Base-by-base conservation (phyloP, 345 rosid genomes). In the Aethionema arabicum region DNA sequence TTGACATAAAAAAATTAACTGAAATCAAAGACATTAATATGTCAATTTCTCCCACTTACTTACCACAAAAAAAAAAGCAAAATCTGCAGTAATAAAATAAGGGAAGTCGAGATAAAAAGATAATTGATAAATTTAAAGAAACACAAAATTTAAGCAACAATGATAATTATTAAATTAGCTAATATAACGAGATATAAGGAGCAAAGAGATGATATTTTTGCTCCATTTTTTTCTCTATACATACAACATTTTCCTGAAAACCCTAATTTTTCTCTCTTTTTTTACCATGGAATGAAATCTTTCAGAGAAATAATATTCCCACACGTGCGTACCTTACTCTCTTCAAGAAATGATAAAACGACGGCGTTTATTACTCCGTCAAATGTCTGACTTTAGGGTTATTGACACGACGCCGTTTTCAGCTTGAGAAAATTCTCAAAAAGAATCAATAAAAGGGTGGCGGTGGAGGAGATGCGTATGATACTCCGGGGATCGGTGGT, bases 391-490 rank as follows among this genome's bases (percentile, higher is more conserved):
- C 27, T 21, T 6, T 8, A 2, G 65, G 7, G 65, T n/a, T 21
- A 35, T 5, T 62, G 50, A 66, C 6, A 45, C 67, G 73, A 68
- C 73, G 38, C 0, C 67, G 62, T 68, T 68, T 56, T 29, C 50
- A 35, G 49, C 3, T 56, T 62, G 58, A 52, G 55, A 48, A 15
- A n/a, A 9, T 41, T 35, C 32, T 55, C 12, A 78, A 80, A 80
- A 85, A 78, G 77, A 87, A 85, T 92, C 82, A 92, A 74, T 92
- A 92, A 75, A 76, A 86, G 57, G 95, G 95, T 21, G 98, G 98
- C 35, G 97, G 98, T 4, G 98, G 98, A 57, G 98, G 96, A 12
- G 98, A 91, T 52, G 96, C 92, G 56, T 91, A 91, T 62, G 97
- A 74, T 5, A 90, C 64, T 66, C 95, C 97, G 14, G 65, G 59